A percentile compares a stretch with the other conserved stretches of the same genome.
Conservation (phyloP, 768 basidiomycete species). For the Sporobolomyces roseus region DNA sequence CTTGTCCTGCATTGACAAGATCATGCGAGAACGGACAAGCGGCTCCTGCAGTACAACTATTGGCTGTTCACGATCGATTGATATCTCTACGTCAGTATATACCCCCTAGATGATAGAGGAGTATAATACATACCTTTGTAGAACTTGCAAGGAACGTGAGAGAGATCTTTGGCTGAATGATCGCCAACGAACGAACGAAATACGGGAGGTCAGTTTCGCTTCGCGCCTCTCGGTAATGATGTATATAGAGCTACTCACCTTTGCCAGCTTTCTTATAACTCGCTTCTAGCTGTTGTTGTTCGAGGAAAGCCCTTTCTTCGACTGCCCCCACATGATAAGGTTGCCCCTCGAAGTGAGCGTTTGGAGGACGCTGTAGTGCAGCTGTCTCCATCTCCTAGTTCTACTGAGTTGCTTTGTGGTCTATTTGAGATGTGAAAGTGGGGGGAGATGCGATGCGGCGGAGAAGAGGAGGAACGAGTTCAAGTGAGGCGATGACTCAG, state of each 20-base stretch:
- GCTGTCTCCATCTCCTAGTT: not conserved
- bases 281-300: not conserved
- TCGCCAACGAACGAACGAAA: not conserved
- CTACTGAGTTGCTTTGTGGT: not conserved
- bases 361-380: constrained; percentile 1
- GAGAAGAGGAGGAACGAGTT: no score
- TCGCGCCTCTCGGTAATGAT: not conserved
- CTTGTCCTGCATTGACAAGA: constrained; percentile 61
- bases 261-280: constrained; percentile 6
- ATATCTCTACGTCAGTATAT: no score
- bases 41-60: constrained; percentile 78
- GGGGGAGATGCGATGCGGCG: no score
- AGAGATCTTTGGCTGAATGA: constrained; percentile 52
- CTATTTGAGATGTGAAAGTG: not conserved
- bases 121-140: constrained; percentile 74
- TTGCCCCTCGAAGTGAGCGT: not conserved
- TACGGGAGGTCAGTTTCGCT: constrained; percentile 9
- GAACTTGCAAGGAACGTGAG: constrained; percentile 97
- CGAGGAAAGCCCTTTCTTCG: not conserved
- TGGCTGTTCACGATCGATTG: constrained; percentile 49
- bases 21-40: constrained; percentile 94
- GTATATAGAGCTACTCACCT: constrained; percentile 10
- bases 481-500: no score
- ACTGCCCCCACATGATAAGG: not conserved
- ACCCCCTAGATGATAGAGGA: no score